Base-by-base conservation (phyloP, 768 basidiomycete genomes). In the Agrocybe chaxingu region DNA sequence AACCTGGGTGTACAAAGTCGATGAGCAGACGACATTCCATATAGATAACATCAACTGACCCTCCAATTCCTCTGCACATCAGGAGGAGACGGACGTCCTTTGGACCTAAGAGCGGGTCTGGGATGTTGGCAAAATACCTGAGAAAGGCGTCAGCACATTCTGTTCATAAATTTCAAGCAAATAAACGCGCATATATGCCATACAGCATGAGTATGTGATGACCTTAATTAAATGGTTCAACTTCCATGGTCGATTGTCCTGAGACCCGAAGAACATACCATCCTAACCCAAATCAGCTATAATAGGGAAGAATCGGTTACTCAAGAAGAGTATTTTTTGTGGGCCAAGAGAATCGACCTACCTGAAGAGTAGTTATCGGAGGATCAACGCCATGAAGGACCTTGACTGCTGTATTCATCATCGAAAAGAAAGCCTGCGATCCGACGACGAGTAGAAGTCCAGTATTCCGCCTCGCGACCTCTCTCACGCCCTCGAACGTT, bases 21-120 rank as follows among this genome's bases (percentile, higher is more conserved):
- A 10, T 13, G 18, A 24, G 24, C 24, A 24, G 33, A 2, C 46
- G 41, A 24, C 13, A 45, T 24, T 16, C 19, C 6, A 13, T 42
- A 45, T 29, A 29, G 38, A 9, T 29, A 29, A 42, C 3, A 13
- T 8, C 30, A 12, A 51, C 48, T 16, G 50, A 86, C 80, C 88
- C 89, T n/a, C 75, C 67, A 51, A 86, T 66, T 0, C 88, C 88
- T 55, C 89, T 71, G 9, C 74, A 62, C 1, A 76, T 65, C 3
- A 91, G 69, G 7, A 88, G 65, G 3, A 69, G 50, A 33, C 89
- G 73, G 3, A 92, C 79, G 2, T 76, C 86, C 40, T 82, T 81
- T 0, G 89, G 90, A 1, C 89, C 90, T 0, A 85, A 57, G 30
- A 84, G 63, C 0, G 87, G 87, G 59, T 92, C 70, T 1, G 54